These are phyloP conservation scores for Cerioporus squamosus DNA, from an alignment of 1,284 basidiomycete genomes.

Conservation along the genomic window DNA sequence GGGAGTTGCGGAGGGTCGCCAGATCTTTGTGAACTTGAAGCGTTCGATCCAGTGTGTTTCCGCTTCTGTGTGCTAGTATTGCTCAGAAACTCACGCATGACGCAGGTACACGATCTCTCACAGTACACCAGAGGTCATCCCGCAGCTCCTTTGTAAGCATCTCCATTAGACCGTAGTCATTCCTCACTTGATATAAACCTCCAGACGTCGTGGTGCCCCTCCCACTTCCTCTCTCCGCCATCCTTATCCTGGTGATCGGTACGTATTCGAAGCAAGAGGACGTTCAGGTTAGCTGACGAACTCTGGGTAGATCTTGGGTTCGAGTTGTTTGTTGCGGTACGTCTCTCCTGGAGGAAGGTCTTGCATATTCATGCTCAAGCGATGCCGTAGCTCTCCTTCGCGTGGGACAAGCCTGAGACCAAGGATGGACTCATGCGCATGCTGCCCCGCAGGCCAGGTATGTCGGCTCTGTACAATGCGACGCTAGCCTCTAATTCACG, in stretches of 20 bases:
- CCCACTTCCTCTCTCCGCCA: constrained; percentile 68
- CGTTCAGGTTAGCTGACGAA: neutral
- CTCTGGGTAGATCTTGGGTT: constrained; percentile 60
- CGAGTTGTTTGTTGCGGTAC: constrained; percentile 65
- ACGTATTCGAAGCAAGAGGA: constrained; percentile 17
- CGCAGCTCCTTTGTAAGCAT: constrained; percentile 62
- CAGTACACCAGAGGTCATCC: constrained; percentile 70
- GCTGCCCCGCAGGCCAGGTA: constrained; percentile 66
- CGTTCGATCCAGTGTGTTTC: constrained; percentile 63
- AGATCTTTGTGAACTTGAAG: constrained; percentile 72
- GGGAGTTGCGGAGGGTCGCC: constrained; percentile 70
- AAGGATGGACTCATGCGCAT: constrained; percentile 68
- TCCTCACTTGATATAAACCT: neutral
- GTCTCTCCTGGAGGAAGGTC: constrained; percentile 19
- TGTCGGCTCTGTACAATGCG: neutral
- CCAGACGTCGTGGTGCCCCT: constrained; percentile 68
- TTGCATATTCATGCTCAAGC: neutral
- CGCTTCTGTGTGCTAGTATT: neutral
- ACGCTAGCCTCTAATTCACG: neutral
- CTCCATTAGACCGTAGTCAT: neutral
- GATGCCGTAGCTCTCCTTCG: constrained; percentile 57
- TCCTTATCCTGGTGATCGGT: constrained; percentile 73
- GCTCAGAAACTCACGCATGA: neutral
- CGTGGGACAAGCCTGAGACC: constrained; percentile 73
- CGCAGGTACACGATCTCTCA: constrained; percentile 67